Base-by-base conservation (phyloP, 2,329 filamentous ascomycete genomes). In the Pseudocercospora ulei region DNA sequence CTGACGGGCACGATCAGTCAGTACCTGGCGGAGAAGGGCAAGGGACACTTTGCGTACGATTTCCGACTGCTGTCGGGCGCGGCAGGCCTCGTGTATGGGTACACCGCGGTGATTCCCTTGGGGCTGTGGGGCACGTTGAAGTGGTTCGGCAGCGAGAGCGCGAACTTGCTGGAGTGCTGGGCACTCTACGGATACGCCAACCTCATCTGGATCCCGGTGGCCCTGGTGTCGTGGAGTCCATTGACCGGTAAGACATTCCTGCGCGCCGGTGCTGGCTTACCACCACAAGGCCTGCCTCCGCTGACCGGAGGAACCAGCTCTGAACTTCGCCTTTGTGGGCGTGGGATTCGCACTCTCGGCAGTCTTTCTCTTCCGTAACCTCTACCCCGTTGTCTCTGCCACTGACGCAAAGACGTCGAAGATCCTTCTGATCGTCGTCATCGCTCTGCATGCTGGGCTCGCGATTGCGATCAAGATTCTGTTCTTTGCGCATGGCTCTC, bases 171-270 rank as follows among this genome's bases (percentile, higher is more conserved):
- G 51, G 90, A 98, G 68, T 94, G 86, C 69, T 87, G 84, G 78
- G 83, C 86, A 43, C 69, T 98, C 22, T 98, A 96, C 63, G 90
- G 90, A 38, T 98, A 98, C 68, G 76, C 82, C 41, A 98, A 98
- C 66, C 69, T 98, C 56, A 84, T 98, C 57, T 98, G 90, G 90
- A 87, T 98, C 53, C 84, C 82, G 2, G 87, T 98, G 27, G 87
- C 90, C 31, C 66, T 93, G 47, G 83, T 95, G 51, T 86, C 81
- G 59, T 95, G 87, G 82, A 88, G 82, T 48, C 81, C 82, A 37
- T 68, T 95, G 53, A 78, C 76, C 38, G 76, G 66, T 70, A 55
- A 54, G 64, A 58, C 12, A 7, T 22, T 11, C 6, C 14, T n/a
- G 25, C 5, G 11, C 9, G 9, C 18, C n/a, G n/a, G n/a, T n/a